A percentile compares a stretch with the other conserved stretches of the same genome.
phyloP scores from a whole-genome alignment of 2,329 filamentous ascomycete genomes.

The Aspergillus pseudonomiae region DNA sequence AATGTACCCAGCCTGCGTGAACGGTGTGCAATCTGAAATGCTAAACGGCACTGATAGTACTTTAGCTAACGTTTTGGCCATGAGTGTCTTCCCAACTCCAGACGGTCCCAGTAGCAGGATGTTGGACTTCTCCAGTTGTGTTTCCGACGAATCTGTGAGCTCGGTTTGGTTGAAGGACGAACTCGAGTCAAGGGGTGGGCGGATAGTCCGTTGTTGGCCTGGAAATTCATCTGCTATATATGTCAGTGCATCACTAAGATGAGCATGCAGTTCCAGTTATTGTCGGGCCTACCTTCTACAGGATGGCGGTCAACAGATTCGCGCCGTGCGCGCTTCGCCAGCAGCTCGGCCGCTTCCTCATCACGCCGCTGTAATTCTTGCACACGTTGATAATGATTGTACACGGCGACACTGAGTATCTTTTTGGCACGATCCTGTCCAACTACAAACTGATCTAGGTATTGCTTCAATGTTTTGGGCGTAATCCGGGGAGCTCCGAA shows the following conservation, averaged over 20 bases:
- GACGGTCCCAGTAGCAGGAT: conserved; percentile 87
- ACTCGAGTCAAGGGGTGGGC: conserved; percentile 35
- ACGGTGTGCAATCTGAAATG: conserved; percentile 93
- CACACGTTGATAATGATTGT: conserved; percentile 93
- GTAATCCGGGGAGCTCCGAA: conserved; percentile 63
- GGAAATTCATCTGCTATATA: conserved; percentile 61
- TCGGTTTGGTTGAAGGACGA: conserved; percentile 37
- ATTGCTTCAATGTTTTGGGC: conserved; percentile 74
- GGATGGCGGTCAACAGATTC: conserved; percentile 72
- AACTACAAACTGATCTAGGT: conserved; percentile 94
- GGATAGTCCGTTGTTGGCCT: conserved; percentile 60
- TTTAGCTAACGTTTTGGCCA: conserved; percentile 84
- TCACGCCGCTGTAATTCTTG: conserved; percentile 74
- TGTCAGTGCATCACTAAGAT: background rate
- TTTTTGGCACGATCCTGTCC: conserved; percentile 93
- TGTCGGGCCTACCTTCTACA: conserved; percentile 66
- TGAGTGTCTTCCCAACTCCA: conserved; percentile 94
- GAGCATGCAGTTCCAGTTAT: background rate
- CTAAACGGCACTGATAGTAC: conserved; percentile 94
- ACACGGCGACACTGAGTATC: conserved; percentile 87
- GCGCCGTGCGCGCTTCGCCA: conserved; percentile 70
- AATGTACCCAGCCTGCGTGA: conserved; percentile 96
- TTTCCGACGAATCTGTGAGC: conserved; percentile 57
- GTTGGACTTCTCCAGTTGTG: conserved; percentile 95
- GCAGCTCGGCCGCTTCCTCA: conserved; percentile 74